These are phyloP conservation scores for Boletus nobilissimus DNA, from an alignment of 1,284 basidiomycete genomes.

Conservation along the genomic window DNA sequence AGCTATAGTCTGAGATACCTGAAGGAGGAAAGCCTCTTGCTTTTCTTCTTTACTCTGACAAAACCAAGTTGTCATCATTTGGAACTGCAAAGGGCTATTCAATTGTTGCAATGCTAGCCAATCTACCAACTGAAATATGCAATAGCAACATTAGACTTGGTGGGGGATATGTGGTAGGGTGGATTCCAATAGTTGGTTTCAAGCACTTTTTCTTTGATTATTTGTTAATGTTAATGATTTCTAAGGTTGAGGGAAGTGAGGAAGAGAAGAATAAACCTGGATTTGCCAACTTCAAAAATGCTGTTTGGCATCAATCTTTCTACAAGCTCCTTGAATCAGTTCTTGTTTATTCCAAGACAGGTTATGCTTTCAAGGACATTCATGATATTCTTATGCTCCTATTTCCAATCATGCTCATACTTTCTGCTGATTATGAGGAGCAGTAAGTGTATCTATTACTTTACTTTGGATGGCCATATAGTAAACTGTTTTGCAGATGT, in stretches of 20 bases:
- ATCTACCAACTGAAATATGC: constrained; percentile 51
- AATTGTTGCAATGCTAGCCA: constrained; percentile 50
- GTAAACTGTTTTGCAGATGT: constrained; percentile 11
- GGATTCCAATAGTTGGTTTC: constrained; percentile 51
- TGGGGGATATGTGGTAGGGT: constrained; percentile 54
- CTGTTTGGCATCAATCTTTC: constrained; percentile 44
- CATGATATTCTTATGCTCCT: not conserved
- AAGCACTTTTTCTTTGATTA: too few species aligned
- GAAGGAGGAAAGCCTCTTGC: constrained; percentile 34
- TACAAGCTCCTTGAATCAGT: constrained; percentile 28
- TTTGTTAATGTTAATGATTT: too few species aligned
- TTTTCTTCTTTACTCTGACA: constrained; percentile 56
- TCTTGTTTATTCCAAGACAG: constrained; percentile 22
- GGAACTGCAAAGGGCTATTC: constrained; percentile 56
- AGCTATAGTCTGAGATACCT: not conserved
- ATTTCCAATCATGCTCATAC: constrained; percentile 28
- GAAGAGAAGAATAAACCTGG: constrained; percentile 38
- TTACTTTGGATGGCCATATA: too few species aligned
- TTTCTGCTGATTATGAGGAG: constrained; percentile 37
- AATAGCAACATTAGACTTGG: constrained; percentile 50
- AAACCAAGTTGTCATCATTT: constrained; percentile 56
- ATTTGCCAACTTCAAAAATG: constrained; percentile 48
- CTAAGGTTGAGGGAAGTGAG: constrained; percentile 40
- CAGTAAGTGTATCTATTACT: constrained; percentile 29
- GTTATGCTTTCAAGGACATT: constrained; percentile 1